Evolutionary conservation across 2,329 filamentous ascomycete species (phyloP), one percentile per base, ranked within the genome.

Genomic region (Fusarium udum): DNA sequence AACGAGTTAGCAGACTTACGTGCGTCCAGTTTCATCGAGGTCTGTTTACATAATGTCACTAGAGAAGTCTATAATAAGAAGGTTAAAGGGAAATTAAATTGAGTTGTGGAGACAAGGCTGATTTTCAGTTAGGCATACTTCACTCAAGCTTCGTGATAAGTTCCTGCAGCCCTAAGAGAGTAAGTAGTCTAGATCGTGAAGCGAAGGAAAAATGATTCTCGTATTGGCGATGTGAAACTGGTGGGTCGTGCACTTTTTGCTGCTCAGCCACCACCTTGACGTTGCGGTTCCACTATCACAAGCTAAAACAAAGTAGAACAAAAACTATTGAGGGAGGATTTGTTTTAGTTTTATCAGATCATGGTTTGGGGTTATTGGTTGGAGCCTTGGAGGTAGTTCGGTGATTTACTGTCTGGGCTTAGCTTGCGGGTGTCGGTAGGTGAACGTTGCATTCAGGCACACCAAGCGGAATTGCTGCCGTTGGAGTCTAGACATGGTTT

Each of bases 211-310:
- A 52, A 26, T 22, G 20, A 39, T 40, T 61, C 57, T 61, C 57
- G 57, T 61, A 61, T 61, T 55, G 57, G 10, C 1, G 46, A 42
- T 31, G 46, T 53, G 34, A 40, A 18, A 55, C 22, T 10, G 11
- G 49, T 52, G 49, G 57, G 57, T 26, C 57, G 46, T 60, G 57
- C 46, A 7, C 36, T 28, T 40, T 48, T 40, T 40, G 36, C 46
- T 55, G 57, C 57, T 60, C 48, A 60, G 57, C 57, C 57, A 60
- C 57, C 57, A 61, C 26, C 46, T 55, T 61, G 46, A 61, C 57
- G 57, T 61, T 42, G 36, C 36, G 31, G 26, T n/a, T 22, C 57
- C 57, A 61, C 46, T 34, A 61, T 61, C 57, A 55, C 57, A 55
- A 40, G 57, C 57, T 61, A 61, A 55, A 55, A 61, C 34, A 42